Percentiles rank a stretch among this genome's conserved stretches.
Evolutionary conservation across 805 yeast species (phyloP).

Genomic region (Candida qinlingensis): DNA sequence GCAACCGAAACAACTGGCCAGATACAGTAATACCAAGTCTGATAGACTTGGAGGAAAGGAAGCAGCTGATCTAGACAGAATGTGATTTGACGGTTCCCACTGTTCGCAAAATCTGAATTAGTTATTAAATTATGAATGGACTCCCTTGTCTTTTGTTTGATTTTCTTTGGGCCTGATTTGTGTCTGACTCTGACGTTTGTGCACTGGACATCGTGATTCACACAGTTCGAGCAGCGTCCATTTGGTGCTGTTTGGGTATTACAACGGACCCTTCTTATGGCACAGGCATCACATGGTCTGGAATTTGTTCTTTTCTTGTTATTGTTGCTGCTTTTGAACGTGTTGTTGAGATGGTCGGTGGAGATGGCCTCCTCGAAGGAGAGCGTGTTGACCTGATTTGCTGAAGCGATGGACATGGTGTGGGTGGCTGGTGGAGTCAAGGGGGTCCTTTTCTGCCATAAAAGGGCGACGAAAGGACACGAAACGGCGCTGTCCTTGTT

Average conservation of each 20-base stretch:
- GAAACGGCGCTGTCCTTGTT: background rate
- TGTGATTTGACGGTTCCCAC: background rate
- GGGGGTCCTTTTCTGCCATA: background rate
- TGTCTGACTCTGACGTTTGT: constrained; percentile 21
- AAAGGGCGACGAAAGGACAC: background rate
- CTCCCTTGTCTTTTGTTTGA: constrained; percentile 20
- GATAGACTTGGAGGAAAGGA: constrained; percentile 21
- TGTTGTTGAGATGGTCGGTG: background rate
- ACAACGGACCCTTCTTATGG: constrained; percentile 23
- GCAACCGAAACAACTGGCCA: constrained; percentile 23
- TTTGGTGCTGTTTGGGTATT: constrained; percentile 13
- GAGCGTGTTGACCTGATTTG: background rate
- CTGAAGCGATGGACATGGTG: background rate
- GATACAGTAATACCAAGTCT: constrained; percentile 24
- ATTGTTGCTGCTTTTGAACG: background rate
- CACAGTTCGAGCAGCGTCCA: constrained; percentile 19
- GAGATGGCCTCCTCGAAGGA: background rate
- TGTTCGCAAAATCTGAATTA: background rate
- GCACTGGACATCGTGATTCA: constrained; percentile 19
- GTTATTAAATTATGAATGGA: constrained; percentile 11
- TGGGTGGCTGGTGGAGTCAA: background rate
- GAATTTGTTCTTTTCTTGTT: constrained; percentile 6
- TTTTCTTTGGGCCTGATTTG: constrained; percentile 23
- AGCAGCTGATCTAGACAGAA: constrained; percentile 17
- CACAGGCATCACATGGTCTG: constrained; percentile 25